A percentile compares a stretch with the other conserved stretches of the same genome.
phyloP scores from a whole-genome alignment of 129 eudicot species.

The Logfia minima region DNA sequence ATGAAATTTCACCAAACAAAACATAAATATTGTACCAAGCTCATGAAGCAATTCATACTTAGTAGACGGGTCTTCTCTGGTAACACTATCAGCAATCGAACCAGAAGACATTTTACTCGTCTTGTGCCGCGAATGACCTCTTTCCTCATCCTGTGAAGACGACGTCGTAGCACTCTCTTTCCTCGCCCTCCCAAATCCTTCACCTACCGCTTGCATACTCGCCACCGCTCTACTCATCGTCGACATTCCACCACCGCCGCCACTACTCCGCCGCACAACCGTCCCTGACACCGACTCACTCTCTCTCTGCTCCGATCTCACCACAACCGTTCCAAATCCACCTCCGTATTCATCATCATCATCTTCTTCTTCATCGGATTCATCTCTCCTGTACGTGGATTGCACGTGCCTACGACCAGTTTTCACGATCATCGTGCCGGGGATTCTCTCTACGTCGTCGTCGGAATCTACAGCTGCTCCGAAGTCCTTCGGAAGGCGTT shows the following conservation, averaged over 20 bases:
- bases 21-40: slow-evolving; percentile 54
- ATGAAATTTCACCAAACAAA: slow-evolving; percentile 21
- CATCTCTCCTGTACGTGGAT: slow-evolving; percentile 26
- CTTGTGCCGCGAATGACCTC: slow-evolving; percentile 48
- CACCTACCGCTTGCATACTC: slow-evolving; percentile 82
- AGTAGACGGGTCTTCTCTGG: slow-evolving; percentile 89
- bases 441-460: slow-evolving; percentile 52
- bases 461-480: slow-evolving; percentile 55
- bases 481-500: slow-evolving; percentile 87
- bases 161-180: slow-evolving; percentile 46
- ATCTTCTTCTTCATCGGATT: slow-evolving; percentile 50
- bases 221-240: slow-evolving; percentile 94
- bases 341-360: slow-evolving; percentile 59
- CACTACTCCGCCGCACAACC: slow-evolving; percentile 54
- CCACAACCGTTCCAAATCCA: slow-evolving; percentile 75
- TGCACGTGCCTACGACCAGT: slow-evolving; percentile 36
- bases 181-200: slow-evolving; percentile 62
- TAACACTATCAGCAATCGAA: slow-evolving; percentile 76
- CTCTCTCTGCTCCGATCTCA: slow-evolving; percentile 56
- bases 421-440: slow-evolving; percentile 78
- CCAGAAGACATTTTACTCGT: slow-evolving; percentile 73
- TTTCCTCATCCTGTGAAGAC: slow-evolving; percentile 35
- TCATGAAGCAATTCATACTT: slow-evolving; percentile 94
- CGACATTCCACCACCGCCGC: slow-evolving; percentile 43
- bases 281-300: slow-evolving; percentile 56